Evolutionary conservation across 257 asterid species (phyloP).

Genomic region (Jacaranda copaia): DNA sequence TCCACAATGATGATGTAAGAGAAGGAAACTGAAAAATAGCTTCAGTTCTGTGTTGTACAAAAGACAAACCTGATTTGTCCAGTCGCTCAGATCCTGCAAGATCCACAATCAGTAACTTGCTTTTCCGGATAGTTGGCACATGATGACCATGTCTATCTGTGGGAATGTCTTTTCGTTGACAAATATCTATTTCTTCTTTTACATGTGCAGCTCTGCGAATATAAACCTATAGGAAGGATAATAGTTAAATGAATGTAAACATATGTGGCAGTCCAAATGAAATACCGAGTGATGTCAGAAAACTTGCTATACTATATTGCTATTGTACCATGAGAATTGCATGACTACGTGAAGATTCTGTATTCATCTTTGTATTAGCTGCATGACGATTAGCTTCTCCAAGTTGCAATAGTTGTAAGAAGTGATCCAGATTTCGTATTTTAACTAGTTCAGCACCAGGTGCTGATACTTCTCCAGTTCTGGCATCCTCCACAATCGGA

Average conservation of each 20-base stretch:
- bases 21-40: slow-evolving; percentile 17
- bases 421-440: slow-evolving; percentile 73
- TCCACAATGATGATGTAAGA: slow-evolving; percentile 8
- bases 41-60: slow-evolving; percentile 17
- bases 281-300: not conserved
- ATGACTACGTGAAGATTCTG: slow-evolving; percentile 94
- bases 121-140: slow-evolving; percentile 69
- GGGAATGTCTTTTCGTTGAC: slow-evolving; percentile 46
- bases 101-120: slow-evolving; percentile 91
- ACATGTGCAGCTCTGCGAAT: slow-evolving; percentile 59
- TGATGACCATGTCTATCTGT: slow-evolving; percentile 48
- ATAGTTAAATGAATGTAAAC: slow-evolving; percentile 14
- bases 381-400: slow-evolving; percentile 94
- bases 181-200: slow-evolving; percentile 55
- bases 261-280: not conserved
- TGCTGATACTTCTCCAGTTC: slow-evolving; percentile 81
- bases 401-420: slow-evolving; percentile 67
- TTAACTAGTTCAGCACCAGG: slow-evolving; percentile 78
- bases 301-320: slow-evolving; percentile 16
- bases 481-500: slow-evolving; percentile 84
- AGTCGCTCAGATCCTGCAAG: slow-evolving; percentile 96
- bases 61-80: slow-evolving; percentile 78
- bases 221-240: slow-evolving; percentile 59
- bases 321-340: slow-evolving; percentile 84
- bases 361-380: slow-evolving; percentile 88